Conservation (phyloP, 148 eudicot genomes). For the Nepenthes gracilis region DNA sequence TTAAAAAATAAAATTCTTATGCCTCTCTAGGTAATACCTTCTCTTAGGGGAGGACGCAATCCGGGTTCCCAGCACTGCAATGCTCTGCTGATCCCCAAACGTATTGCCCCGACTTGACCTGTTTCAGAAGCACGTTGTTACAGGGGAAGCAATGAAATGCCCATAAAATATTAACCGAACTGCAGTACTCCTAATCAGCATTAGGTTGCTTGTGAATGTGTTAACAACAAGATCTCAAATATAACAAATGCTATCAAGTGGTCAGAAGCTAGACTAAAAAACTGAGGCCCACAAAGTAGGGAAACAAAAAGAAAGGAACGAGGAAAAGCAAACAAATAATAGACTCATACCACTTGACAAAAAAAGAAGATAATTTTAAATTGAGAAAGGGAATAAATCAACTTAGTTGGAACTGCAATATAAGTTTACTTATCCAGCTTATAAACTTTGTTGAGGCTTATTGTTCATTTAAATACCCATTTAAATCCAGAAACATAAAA, state of each 20-base stretch:
- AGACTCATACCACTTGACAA: neutral
- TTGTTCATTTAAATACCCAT: neutral
- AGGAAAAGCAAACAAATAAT: neutral
- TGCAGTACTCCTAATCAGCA: neutral
- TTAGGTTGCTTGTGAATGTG: neutral
- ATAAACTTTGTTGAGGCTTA: neutral
- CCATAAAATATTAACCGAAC: neutral
- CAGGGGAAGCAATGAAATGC: neutral
- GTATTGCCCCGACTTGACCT: slow-evolving; percentile 98
- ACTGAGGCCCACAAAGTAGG: too few relatives aligned
- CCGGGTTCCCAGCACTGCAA: slow-evolving; percentile 93
- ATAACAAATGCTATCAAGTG: too few relatives aligned
- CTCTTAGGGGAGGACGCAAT: slow-evolving; percentile 75
- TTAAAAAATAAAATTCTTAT: neutral
- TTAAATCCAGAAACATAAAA: neutral
- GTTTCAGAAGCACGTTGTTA: slow-evolving; percentile 9
- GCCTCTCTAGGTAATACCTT: slow-evolving; percentile 30
- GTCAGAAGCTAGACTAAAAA: too few relatives aligned
- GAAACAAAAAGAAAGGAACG: too few relatives aligned
- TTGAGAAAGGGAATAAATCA: neutral
- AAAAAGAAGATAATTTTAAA: neutral
- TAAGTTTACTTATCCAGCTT: neutral
- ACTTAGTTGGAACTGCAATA: neutral
- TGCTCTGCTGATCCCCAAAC: slow-evolving; percentile 82
- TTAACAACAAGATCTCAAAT: too few relatives aligned